Conservation (phyloP, 83 land plant species). For the Isoetes engelmannii region DNA sequence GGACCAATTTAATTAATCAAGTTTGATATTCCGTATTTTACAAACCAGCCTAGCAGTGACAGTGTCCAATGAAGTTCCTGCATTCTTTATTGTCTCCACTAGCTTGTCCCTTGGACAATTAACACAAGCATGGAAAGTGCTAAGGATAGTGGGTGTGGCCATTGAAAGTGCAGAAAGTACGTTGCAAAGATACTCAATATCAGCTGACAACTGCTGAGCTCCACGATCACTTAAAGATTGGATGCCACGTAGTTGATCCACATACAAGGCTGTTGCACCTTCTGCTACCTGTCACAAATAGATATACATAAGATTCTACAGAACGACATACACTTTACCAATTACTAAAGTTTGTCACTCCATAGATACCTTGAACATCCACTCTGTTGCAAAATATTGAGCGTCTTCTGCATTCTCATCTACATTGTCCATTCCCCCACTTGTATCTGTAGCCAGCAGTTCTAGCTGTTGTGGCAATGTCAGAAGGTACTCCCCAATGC, state of each 20-base stretch:
- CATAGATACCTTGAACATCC: constrained; percentile 92
- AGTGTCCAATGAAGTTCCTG: constrained; percentile 57
- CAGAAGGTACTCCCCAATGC: constrained; percentile 92
- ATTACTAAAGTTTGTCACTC: no score
- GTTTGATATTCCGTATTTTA: constrained; percentile 67
- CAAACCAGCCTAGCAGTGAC: constrained; percentile 82
- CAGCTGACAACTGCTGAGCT: constrained; percentile 85
- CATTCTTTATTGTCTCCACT: constrained; percentile 54
- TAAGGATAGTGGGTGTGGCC: constrained; percentile 71
- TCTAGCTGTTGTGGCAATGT: constrained; percentile 93
- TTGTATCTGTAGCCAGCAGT: constrained; percentile 61
- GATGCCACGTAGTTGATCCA: constrained; percentile 85
- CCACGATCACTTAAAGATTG: constrained; percentile 88
- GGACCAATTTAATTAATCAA: constrained; percentile 30
- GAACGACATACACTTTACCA: neutral
- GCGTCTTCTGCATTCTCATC: constrained; percentile 68
- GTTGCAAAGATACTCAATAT: constrained; percentile 90
- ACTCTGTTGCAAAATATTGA: constrained; percentile 94
- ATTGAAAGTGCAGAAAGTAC: constrained; percentile 89
- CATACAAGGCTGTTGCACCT: constrained; percentile 84
- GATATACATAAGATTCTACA: neutral
- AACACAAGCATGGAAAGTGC: constrained; percentile 82
- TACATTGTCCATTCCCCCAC: constrained; percentile 19
- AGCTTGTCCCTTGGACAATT: constrained; percentile 62
- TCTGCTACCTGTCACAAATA: constrained; percentile 76